Percentiles rank a stretch among this genome's conserved stretches.
These are phyloP conservation scores for Irpex sp. DNA, from an alignment of 1,284 basidiomycete species.

Conservation along the genomic window DNA sequence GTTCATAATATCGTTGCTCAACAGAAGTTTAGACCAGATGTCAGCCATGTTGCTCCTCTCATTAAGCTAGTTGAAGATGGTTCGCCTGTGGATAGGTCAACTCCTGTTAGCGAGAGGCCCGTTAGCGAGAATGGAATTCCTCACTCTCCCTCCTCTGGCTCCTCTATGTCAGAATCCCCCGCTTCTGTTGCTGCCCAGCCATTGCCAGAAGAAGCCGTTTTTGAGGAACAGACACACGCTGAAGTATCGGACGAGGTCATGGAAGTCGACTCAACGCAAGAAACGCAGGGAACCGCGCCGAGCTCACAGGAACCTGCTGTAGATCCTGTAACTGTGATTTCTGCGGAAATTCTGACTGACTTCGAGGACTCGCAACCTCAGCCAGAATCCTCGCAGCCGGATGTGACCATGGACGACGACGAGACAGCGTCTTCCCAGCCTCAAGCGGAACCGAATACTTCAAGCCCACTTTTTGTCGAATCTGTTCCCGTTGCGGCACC, in stretches of 20 bases:
- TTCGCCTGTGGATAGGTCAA: background rate
- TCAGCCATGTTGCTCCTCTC: conserved; percentile 5
- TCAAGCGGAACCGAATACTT: background rate
- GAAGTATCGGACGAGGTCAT: background rate
- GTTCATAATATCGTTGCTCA: background rate
- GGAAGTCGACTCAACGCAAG: background rate
- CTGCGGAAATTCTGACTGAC: background rate
- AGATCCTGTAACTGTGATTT: background rate
- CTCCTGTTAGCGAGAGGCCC: background rate
- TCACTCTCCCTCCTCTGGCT: conserved; percentile 15
- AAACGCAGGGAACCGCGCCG: background rate
- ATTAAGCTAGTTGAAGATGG: background rate
- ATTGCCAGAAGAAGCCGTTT: background rate
- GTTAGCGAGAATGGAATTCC: background rate
- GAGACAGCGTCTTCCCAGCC: conserved; percentile 3
- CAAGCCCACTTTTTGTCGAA: background rate
- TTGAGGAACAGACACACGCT: background rate
- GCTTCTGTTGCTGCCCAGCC: conserved; percentile 12
- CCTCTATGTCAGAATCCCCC: conserved; percentile 22
- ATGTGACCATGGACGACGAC: conserved; percentile 14
- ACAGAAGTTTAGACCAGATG: conserved; percentile 7
- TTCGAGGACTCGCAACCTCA: background rate
- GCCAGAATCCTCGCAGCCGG: background rate
- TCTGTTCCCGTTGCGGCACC: background rate
- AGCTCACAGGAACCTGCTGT: background rate